Evolutionary conservation across 805 yeast species (phyloP).

Genomic region (Torulaspora maleeae): DNA sequence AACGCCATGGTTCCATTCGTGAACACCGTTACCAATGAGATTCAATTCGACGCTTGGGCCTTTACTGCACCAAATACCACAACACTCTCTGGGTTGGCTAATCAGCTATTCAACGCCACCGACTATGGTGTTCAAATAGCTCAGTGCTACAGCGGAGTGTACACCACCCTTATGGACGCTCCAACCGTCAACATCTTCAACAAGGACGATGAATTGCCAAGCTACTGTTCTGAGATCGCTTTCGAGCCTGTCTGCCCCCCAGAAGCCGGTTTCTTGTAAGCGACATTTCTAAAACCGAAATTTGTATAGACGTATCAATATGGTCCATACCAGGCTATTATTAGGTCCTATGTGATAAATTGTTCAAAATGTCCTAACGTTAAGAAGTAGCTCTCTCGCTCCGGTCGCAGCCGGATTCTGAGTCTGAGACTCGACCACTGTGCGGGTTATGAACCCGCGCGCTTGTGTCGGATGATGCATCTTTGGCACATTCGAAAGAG

Average conservation of each 20-base stretch:
- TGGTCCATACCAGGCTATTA: no score
- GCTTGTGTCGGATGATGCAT: no score
- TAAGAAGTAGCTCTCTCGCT: no score
- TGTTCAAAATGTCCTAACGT: no score
- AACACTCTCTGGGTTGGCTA: constrained; percentile 11
- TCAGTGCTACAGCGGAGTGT: constrained; percentile 13
- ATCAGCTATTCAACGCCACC: constrained; percentile 14
- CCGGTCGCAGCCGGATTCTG: no score
- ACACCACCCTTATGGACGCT: constrained; percentile 10
- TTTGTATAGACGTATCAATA: no score
- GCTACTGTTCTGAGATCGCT: constrained; percentile 13
- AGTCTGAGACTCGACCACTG: no score
- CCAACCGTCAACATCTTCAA: constrained; percentile 18
- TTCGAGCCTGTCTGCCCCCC: constrained; percentile 12
- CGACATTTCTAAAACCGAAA: no score
- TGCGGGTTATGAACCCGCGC: no score
- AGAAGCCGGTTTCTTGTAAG: background rate
- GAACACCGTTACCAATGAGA: constrained; percentile 15
- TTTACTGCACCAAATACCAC: constrained; percentile 9
- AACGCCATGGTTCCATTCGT: constrained; percentile 13
- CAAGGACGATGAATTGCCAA: constrained; percentile 12
- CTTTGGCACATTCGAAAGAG: no score
- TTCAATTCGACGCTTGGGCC: constrained; percentile 15
- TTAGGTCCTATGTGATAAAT: no score
- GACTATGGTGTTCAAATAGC: constrained; percentile 18